Evolutionary conservation across 257 asterid species (phyloP).

Genomic region (Fraxinus quadrangulata): DNA sequence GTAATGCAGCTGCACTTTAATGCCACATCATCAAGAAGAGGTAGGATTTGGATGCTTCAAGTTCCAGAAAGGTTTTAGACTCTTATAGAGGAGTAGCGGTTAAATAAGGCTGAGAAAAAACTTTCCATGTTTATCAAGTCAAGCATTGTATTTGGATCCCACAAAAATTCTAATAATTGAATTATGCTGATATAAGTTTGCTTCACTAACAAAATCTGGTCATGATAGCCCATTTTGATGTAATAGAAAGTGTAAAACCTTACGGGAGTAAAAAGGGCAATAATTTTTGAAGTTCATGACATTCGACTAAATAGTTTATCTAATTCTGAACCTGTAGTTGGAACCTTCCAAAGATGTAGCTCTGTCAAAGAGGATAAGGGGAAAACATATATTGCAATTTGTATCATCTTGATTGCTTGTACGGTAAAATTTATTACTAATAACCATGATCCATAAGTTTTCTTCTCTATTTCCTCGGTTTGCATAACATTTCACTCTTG

Average conservation of each 20-base stretch:
- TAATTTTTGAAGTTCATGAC: not conserved
- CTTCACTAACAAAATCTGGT: not conserved
- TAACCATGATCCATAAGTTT: not conserved
- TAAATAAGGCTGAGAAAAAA: not conserved
- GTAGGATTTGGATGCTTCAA: not conserved
- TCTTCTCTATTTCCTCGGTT: not conserved
- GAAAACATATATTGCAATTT: not conserved
- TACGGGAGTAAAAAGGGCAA: not conserved
- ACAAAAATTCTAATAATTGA: not conserved
- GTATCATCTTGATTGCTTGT: not conserved
- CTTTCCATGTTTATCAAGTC: not conserved
- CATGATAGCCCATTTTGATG: not conserved
- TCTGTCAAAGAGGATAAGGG: not conserved
- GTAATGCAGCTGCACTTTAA: not conserved
- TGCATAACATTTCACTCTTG: not conserved
- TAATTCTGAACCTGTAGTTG: not conserved
- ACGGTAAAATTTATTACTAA: not conserved
- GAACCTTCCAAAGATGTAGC: not conserved
- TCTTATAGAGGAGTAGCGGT: not conserved
- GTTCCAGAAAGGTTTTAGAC: not conserved
- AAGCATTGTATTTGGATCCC: not conserved
- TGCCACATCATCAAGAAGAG: not conserved
- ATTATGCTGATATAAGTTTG: not conserved
- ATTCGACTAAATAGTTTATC: not conserved
- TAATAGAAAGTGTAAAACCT: not conserved